Evolutionary conservation across 2,329 filamentous ascomycete species (phyloP), one percentile per base, ranked within the genome.

Genomic region (Gyromitra esculenta): DNA sequence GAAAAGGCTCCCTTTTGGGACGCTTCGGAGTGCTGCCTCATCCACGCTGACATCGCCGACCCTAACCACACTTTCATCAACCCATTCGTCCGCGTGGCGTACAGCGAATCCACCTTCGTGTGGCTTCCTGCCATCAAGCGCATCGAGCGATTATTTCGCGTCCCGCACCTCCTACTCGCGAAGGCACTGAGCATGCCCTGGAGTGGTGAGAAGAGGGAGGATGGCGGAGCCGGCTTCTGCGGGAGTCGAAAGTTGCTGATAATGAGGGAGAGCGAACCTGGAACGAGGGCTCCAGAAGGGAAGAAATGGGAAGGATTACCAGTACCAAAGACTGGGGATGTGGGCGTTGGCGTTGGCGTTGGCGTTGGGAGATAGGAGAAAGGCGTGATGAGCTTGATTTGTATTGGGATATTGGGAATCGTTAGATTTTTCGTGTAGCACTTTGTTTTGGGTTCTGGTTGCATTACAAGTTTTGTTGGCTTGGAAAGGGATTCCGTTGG

Each of bases 11-110:
- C 87, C 5, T 90, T 87, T 81, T 89, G 87, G 85, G 89, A 91
- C 79, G 87, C 87, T 0, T 90, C 88, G 35, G 89, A 91, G 82
- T 91, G 89, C 82, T 91, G 89, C 79, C 84, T 91, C 1, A 85
- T 88, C 67, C 83, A 86, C 56, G 86, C 86, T 8, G 84, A 81
- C 68, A 82, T 81, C 54, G 83, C 82, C 37, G 83, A 82, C 0
- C 79, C 81, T 8, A 86, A 87, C 0, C 89, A 88, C 1, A 89
- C 92, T 66, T 93, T 89, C 81, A 88, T 93, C 85, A 94, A 94
- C 81, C 91, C 91, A 0, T 93, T 88, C 81, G 87, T 94, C 56
- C 88, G 91, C 18, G 90, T 92, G 3, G 89, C 91, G 0, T 93
- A 94, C 82, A 87, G 88, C 60, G 83, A 85, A 39, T 81, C 81